A percentile compares a stretch with the other conserved stretches of the same genome.
Evolutionary conservation across 2,329 filamentous ascomycete species (phyloP).

Genomic region (Emmonsiellopsis sp.): DNA sequence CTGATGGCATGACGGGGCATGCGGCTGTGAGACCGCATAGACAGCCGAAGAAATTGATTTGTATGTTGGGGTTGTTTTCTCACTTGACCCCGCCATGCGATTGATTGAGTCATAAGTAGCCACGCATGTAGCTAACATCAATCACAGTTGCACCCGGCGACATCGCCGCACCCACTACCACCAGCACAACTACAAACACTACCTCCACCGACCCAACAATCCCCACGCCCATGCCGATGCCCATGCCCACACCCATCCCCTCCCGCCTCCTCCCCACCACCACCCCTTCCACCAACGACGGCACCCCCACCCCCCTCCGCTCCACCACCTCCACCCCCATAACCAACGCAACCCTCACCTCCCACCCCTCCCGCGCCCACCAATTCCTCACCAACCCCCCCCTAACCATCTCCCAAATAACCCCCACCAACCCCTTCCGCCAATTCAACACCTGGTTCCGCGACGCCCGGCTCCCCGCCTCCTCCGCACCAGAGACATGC

Average conservation of each 20-base stretch:
- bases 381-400: constrained; percentile 36
- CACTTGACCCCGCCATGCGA: not conserved
- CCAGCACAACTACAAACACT: constrained; percentile 10
- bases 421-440: constrained; percentile 51
- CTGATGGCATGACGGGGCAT: not conserved
- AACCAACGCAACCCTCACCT: constrained; percentile 27
- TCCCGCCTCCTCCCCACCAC: constrained; percentile 7
- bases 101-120: not conserved
- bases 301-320: constrained; percentile 9
- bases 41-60: constrained; percentile 34
- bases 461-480: constrained; percentile 51
- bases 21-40: constrained; percentile 1
- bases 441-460: constrained; percentile 92
- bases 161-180: constrained; percentile 19
- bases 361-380: constrained; percentile 32
- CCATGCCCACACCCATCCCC: constrained; percentile 6
- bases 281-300: constrained; percentile 6
- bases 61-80: constrained; percentile 16
- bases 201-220: constrained; percentile 8
- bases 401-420: constrained; percentile 32
- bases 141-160: constrained; percentile 34
- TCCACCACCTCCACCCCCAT: constrained; percentile 29
- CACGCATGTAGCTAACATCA: not conserved
- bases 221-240: not conserved
- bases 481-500: constrained; percentile 78